Conservation (phyloP, 371 early-diverging fungal species). For the Zancudomyces culisetae region DNA sequence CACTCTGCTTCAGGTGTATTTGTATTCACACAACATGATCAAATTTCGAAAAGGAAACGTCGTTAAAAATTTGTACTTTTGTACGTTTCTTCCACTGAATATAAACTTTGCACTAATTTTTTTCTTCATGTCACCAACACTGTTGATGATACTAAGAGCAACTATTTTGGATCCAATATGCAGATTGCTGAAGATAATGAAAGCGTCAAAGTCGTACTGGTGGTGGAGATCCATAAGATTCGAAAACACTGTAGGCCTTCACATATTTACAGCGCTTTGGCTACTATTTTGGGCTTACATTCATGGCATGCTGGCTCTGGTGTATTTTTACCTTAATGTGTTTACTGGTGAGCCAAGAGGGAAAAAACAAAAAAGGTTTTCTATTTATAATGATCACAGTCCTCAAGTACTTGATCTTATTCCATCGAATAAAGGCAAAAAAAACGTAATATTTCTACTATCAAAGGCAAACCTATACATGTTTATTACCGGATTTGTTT, state of each 20-base stretch:
- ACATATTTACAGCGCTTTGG: slow-evolving; percentile 40
- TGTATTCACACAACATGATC: neutral
- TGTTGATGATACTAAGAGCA: slow-evolving; percentile 26
- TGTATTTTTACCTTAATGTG: neutral
- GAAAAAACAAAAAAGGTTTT: neutral
- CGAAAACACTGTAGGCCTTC: slow-evolving; percentile 49
- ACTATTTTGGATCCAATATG: slow-evolving; percentile 16
- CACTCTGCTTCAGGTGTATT: neutral
- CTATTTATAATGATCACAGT: neutral
- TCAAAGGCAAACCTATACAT: slow-evolving; percentile 26
- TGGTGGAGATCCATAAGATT: slow-evolving; percentile 31
- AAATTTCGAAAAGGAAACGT: neutral
- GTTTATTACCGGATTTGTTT: slow-evolving; percentile 43
- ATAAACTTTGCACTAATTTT: slow-evolving; percentile 20
- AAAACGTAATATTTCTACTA: slow-evolving; percentile 7
- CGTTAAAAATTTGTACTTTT: neutral
- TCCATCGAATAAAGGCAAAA: neutral
- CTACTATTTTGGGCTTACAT: slow-evolving; percentile 34
- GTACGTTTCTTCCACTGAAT: neutral
- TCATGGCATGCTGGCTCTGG: slow-evolving; percentile 20
- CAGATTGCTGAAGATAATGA: neutral
- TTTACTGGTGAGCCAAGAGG: neutral
- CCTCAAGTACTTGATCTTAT: neutral
- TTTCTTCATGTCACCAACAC: slow-evolving; percentile 23
- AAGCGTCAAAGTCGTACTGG: neutral